phyloP scores from a whole-genome alignment of 805 yeast genomes.

The Barnettozyma botsteinii region DNA sequence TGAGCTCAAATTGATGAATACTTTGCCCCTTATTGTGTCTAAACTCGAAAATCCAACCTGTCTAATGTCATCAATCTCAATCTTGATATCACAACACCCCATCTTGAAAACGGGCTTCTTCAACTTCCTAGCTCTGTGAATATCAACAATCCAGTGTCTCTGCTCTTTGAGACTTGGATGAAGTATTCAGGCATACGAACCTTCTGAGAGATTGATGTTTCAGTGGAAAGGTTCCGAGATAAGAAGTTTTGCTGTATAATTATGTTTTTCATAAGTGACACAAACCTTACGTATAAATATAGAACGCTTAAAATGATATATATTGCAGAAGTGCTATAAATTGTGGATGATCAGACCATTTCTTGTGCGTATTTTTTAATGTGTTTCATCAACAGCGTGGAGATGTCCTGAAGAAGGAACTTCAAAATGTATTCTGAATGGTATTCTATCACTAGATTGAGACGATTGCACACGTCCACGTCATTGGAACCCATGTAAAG shows the following conservation, averaged over 20 bases:
- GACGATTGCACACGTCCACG: neutral
- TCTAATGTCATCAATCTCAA: constrained; percentile 5
- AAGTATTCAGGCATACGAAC: too few species aligned
- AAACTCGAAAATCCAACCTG: constrained; percentile 35
- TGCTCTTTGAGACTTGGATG: neutral
- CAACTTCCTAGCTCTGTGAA: neutral
- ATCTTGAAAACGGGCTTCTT: too few species aligned
- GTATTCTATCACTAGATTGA: constrained; percentile 9
- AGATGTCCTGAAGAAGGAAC: constrained; percentile 9
- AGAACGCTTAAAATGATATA: too few species aligned
- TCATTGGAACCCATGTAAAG: constrained; percentile 4
- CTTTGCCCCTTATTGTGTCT: constrained; percentile 38
- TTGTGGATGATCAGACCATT: neutral
- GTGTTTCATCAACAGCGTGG: neutral
- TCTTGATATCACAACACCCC: constrained; percentile 7
- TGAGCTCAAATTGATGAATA: constrained; percentile 33
- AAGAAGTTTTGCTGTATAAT: neutral
- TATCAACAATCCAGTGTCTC: neutral
- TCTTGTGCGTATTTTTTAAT: constrained; percentile 1
- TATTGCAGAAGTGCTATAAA: too few species aligned
- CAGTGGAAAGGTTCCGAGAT: neutral
- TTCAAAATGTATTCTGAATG: constrained; percentile 9
- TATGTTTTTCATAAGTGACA: neutral
- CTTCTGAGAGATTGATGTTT: neutral
- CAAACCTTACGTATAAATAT: too few species aligned